Base-by-base conservation (phyloP, 805 yeast genomes). In the Sporopachydermia quercuum region DNA sequence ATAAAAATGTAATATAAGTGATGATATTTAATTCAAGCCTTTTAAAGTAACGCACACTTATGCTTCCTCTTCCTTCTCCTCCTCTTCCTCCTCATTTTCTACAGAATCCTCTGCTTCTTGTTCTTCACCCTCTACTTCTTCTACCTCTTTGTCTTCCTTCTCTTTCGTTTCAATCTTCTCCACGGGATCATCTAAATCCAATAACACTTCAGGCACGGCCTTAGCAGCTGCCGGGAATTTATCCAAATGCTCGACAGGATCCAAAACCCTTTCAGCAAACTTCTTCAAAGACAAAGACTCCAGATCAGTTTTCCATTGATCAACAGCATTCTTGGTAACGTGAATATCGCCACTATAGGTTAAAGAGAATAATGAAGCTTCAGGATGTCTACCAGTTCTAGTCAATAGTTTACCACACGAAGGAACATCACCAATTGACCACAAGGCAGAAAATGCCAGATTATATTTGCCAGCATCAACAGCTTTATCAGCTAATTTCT, bases 401-500 rank as follows among this genome's bases (percentile, higher is more conserved):
- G 71, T 65, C 49, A 91, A 68, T 47, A 91, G 63, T 16, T 73
- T 71, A 40, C 77, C 66, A 47, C 87, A 80, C 35, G 68, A 65
- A 14, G 63, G 60, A 33, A 74, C 65, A 53, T 85, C 81, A 34
- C 94, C 89, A 19, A 78, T 71, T 40, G 76, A 65, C 97, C 97
- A 91, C 57, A 76, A 76, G 8, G 95, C 80, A 54, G 83, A 85
- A 66, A 86, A 91, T 17, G 97, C 94, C 42, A 87, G 65, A 57
- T 91, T 91, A 60, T 76, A 83, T 55, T 79, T 79, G 38, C 96
- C 96, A 36, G 64, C 68, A n/a, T 56, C 62, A 49, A 70, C 75
- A 38, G 95, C 87, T 37, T 62, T 60, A 41, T 66, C 64, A 4
- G 91, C 94, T 33, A 89, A 67, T 41, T 65, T 62, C 15, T 62